phyloP scores from a whole-genome alignment of 371 early-diverging fungal genomes.

The Ecytonucleospora hepatopenaei region DNA sequence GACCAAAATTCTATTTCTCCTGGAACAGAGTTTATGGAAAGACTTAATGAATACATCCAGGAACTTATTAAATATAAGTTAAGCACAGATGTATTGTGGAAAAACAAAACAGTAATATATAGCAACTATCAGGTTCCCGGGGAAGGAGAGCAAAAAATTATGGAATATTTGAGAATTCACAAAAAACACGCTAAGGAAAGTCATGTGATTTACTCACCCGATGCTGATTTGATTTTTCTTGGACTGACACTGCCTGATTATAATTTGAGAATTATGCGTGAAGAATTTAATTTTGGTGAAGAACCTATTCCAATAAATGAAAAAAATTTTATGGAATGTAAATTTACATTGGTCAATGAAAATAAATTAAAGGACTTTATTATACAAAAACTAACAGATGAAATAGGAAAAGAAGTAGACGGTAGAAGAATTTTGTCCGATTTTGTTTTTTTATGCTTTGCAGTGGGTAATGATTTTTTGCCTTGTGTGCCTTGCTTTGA shows the following conservation, averaged over 20 bases:
- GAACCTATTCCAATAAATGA: slow-evolving; percentile 53
- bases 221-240: slow-evolving; percentile 97
- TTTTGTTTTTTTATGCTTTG: slow-evolving; percentile 94
- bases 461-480: slow-evolving; percentile 98
- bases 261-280: slow-evolving; percentile 82
- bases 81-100: slow-evolving; percentile 74
- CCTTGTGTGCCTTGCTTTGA: slow-evolving; percentile 91
- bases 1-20: slow-evolving; percentile 98
- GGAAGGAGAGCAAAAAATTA: slow-evolving; percentile 99
- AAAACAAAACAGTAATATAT: slow-evolving; percentile 66
- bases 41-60: slow-evolving; percentile 68
- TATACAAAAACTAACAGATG: slow-evolving; percentile 19
- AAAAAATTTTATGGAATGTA: slow-evolving; percentile 13
- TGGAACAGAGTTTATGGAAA: slow-evolving; percentile 93
- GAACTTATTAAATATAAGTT: slow-evolving; percentile 76
- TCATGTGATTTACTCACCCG: slow-evolving; percentile 88
- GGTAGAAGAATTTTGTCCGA: slow-evolving; percentile 81
- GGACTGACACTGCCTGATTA: slow-evolving; percentile 91
- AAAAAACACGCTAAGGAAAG: slow-evolving; percentile 65
- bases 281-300: slow-evolving; percentile 71
- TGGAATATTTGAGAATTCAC: slow-evolving; percentile 83
- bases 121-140: slow-evolving; percentile 88
- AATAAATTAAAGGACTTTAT: slow-evolving; percentile 33
- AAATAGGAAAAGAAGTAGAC: slow-evolving; percentile 19
- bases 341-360: slow-evolving; percentile 46